Base-by-base conservation (phyloP, 2,329 filamentous ascomycete species). In the Penicillium oxalicum region DNA sequence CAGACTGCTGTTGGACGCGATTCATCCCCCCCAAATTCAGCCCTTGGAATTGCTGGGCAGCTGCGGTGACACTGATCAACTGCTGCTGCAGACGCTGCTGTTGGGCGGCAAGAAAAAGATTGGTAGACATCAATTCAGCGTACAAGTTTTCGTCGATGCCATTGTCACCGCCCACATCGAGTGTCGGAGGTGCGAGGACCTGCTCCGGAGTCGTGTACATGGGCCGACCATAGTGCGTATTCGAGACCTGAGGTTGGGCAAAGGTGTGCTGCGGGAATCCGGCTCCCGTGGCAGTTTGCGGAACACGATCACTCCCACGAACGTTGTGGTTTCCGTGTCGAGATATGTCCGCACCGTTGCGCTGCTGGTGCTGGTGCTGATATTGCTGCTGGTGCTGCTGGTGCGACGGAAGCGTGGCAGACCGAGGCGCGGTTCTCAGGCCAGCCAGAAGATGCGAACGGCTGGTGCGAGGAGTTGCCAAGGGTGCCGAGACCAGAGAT, bases 41-140 rank as follows among this genome's bases (percentile, higher is more conserved):
- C 56, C 81, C 82, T 67, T 90, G 86, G 63, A 91, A 87, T 69
- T 91, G 87, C 70, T 90, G 87, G 51, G 88, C 86, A 34, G 87
- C 87, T 45, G 84, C 83, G 62, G 91, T 93, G 25, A 96, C 83
- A 56, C 76, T 87, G 59, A 89, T 81, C 57, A 97, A 79, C 73
- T 97, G 90, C 73, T 96, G 91, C 72, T 97, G 91, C 45, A 97
- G 82, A 56, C 88, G 86, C 73, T 95, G 90, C 72, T 97, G 91
- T 72, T 95, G 91, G 65, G 95, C 89, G 36, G 90, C 89, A 44
- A 98, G 79, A 65, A 94, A 95, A 66, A 93, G 74, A 69, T 96
- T 95, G 62, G 90, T 94, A 49, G 89, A 87, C 63, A 96, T 81
- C 55, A 97, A 77, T 70, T 95, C 89, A 45, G 90, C 88, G 58